Conservation (phyloP, 306 rosid genomes). For the Alnus glutinosa region DNA sequence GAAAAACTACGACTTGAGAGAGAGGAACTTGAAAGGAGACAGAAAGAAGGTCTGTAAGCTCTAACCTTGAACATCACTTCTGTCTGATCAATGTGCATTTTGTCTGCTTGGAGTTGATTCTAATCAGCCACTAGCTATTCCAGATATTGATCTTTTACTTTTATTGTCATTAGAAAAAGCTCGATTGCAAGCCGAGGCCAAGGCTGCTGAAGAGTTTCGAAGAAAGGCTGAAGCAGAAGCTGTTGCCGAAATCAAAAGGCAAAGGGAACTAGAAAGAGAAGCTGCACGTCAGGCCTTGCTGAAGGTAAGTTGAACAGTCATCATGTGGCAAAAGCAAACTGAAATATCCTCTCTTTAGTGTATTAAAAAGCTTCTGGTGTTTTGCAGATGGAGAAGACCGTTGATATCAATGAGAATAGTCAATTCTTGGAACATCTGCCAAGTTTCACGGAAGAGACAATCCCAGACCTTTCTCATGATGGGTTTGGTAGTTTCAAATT, state of each 20-base stretch:
- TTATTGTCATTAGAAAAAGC: conserved; percentile 69
- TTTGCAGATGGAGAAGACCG: conserved; percentile 84
- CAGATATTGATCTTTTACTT: conserved; percentile 1
- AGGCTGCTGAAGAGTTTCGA: conserved; percentile 92
- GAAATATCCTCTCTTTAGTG: conserved; percentile 7
- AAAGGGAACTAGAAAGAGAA: conserved; percentile 88
- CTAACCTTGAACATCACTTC: conserved; percentile 15
- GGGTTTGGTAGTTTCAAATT: conserved; percentile 50
- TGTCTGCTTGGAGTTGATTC: not conserved
- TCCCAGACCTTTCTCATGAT: conserved; percentile 41
- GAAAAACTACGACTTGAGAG: conserved; percentile 80
- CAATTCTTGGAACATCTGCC: conserved; percentile 81
- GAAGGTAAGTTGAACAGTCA: conserved; percentile 43
- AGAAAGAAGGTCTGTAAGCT: conserved; percentile 66
- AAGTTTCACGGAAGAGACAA: conserved; percentile 40
- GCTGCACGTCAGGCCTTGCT: conserved; percentile 92
- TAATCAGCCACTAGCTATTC: not conserved
- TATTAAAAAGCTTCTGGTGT: conserved; percentile 14
- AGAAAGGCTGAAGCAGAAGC: conserved; percentile 78
- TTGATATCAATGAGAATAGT: conserved; percentile 78
- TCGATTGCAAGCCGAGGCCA: conserved; percentile 86
- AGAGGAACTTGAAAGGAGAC: conserved; percentile 86
- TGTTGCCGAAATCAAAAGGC: conserved; percentile 74
- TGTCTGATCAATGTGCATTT: conserved; percentile 5
- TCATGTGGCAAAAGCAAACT: conserved; percentile 8